phyloP scores from a whole-genome alignment of 345 rosid species.

The Excoecaria cochinchinensis region DNA sequence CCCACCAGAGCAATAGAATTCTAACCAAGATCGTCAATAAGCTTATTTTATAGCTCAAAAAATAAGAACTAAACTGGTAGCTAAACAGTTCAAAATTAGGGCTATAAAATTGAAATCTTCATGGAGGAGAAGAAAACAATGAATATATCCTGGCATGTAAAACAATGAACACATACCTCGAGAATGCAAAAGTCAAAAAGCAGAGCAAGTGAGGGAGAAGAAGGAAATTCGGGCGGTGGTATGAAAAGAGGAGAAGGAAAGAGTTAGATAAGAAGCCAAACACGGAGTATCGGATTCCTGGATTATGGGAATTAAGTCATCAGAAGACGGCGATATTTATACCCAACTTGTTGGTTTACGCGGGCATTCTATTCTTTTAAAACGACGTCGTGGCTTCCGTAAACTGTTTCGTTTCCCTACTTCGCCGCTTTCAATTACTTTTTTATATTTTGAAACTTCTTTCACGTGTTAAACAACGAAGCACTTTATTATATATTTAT shows the following conservation, averaged over 20 bases:
- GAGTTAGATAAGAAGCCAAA: background rate
- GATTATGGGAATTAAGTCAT: background rate
- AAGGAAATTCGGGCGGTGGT: too few species aligned
- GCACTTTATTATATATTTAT: too few species aligned
- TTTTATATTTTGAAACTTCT: background rate
- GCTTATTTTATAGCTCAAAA: background rate
- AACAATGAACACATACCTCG: background rate
- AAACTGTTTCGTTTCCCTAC: background rate
- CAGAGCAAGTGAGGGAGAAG: background rate
- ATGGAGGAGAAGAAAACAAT: background rate
- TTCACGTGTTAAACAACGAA: background rate
- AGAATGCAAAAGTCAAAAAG: background rate
- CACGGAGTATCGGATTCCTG: background rate
- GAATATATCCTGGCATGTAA: background rate
- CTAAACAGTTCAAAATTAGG: background rate
- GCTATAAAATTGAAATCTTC: background rate
- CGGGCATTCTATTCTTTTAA: background rate
- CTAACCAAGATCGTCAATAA: background rate
- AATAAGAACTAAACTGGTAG: background rate
- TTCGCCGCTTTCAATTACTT: too few species aligned
- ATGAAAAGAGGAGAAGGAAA: background rate
- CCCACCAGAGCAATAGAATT: background rate
- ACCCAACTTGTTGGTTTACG: background rate
- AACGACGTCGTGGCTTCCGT: background rate
- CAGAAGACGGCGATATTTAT: constrained; percentile 1